phyloP scores from a whole-genome alignment of 805 yeast genomes.

The Starmerella floris region DNA sequence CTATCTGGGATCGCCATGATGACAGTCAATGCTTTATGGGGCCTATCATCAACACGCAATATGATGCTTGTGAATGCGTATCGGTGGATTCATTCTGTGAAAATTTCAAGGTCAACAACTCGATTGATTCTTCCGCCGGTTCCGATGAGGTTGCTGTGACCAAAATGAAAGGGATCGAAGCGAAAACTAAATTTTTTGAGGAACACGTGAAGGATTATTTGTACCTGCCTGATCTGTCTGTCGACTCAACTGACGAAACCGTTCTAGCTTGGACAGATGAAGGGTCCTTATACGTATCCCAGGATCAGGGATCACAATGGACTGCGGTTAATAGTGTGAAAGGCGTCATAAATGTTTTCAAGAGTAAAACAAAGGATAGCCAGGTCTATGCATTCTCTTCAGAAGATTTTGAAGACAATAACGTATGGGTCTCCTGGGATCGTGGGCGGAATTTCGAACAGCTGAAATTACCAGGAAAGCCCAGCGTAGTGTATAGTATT shows the following conservation, averaged over 20 bases:
- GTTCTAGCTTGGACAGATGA: constrained; percentile 45
- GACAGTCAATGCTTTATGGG: no score
- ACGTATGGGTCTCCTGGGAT: constrained; percentile 48
- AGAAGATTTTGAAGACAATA: constrained; percentile 34
- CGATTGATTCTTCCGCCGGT: no score
- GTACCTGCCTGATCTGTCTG: constrained; percentile 44
- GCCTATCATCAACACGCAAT: no score
- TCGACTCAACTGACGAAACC: constrained; percentile 43
- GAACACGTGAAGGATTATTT: constrained; percentile 44
- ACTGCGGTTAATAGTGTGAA: not conserved
- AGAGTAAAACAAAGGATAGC: constrained; percentile 49
- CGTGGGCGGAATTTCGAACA: constrained; percentile 48
- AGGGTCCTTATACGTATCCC: constrained; percentile 48
- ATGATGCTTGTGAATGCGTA: no score
- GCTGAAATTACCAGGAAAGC: constrained; percentile 39
- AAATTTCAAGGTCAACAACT: no score
- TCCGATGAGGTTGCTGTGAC: no score
- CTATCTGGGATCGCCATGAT: no score
- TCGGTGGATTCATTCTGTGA: no score
- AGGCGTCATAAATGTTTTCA: constrained; percentile 32
- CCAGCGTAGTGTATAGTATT: constrained; percentile 28
- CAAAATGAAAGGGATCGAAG: no score
- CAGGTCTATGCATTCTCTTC: constrained; percentile 43
- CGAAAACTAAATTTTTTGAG: no score
- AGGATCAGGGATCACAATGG: constrained; percentile 51